Conservation (phyloP, 2,329 filamentous ascomycete genomes). For the Sporothrix pallida region DNA sequence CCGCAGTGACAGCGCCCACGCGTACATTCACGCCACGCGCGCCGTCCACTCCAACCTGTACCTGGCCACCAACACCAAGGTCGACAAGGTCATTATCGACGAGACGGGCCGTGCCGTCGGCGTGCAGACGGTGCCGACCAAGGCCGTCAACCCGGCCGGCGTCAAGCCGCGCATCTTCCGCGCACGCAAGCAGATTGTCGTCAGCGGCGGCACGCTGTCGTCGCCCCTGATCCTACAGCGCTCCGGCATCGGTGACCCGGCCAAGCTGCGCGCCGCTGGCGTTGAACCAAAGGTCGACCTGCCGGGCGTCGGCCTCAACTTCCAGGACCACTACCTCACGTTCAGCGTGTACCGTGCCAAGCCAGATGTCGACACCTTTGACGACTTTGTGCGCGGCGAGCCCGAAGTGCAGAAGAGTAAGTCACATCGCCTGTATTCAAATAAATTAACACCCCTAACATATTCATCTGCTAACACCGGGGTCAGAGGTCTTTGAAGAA, state of each 20-base stretch:
- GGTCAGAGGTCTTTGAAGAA: constrained; percentile 69
- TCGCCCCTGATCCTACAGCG: constrained; percentile 77
- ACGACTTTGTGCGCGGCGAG: constrained; percentile 78
- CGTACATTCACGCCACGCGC: constrained; percentile 77
- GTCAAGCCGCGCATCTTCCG: constrained; percentile 62
- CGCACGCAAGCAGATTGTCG: constrained; percentile 75
- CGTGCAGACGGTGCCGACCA: constrained; percentile 72
- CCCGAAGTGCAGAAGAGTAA: constrained; percentile 71
- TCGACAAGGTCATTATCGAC: constrained; percentile 77
- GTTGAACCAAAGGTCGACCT: constrained; percentile 73
- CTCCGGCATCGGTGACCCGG: constrained; percentile 74
- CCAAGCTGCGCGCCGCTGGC: constrained; percentile 71
- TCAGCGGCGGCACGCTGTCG: constrained; percentile 74
- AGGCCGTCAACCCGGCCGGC: constrained; percentile 54
- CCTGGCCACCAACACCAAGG: constrained; percentile 75
- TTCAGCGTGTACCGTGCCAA: constrained; percentile 75
- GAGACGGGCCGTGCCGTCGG: constrained; percentile 69
- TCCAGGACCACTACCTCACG: constrained; percentile 77
- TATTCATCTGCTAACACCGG: constrained; percentile 25
- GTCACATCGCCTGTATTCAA: constrained; percentile 33
- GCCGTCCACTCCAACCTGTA: constrained; percentile 73
- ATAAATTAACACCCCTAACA: neutral
- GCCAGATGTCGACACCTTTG: constrained; percentile 77
- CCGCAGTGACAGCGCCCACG: constrained; percentile 77
- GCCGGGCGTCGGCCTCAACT: constrained; percentile 75